Evolutionary conservation across 2,329 filamentous ascomycete species (phyloP), one percentile per base, ranked within the genome.

Genomic region (Claviceps humidiphila): DNA sequence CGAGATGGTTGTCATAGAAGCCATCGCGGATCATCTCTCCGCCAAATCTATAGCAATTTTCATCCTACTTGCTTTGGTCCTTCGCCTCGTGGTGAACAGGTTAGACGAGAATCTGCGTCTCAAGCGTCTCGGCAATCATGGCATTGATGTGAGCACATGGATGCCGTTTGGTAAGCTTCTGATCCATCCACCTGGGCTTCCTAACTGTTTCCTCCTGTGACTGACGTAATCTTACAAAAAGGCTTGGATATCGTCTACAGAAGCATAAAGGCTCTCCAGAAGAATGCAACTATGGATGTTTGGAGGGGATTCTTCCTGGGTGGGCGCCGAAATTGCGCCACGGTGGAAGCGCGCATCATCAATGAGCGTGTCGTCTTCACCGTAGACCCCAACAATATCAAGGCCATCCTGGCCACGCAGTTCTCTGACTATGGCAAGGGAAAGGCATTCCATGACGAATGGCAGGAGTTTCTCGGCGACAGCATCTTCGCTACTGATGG

Each of bases 401-500:
- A 81, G 59, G 70, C 77, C 0, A 60, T 81, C 4, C 66, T 83
- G 13, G 74, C 78, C 0, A 73, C 72, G 26, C 71, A 79, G 51
- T 82, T 82, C 61, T 67, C 74, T 53, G 73, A 80, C 54, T 82
- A 74, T 53, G 70, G 69, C 22, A 69, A 79, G 51, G 71, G 74
- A 0, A 53, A 63, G 0, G 53, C 57, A n/a, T 72, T 76, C 53
- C 71, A 73, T 52, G 53, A 63, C 1, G 60, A 66, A 3, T 72
- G 75, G 63, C 59, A 64, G 1, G 73, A 72, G 0, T 68, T 80
- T 47, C 65, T 81, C 7, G 77, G 78, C 2, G 69, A 78, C 54
- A 75, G 75, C 45, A 80, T 82, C 58, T 76, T 93, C 61, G 95
- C 90, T 0, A 94, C 88, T 0, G 90, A 96, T 63, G 84, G 85